phyloP scores from a whole-genome alignment of 306 rosid species.

The Quercus berberidifolia region DNA sequence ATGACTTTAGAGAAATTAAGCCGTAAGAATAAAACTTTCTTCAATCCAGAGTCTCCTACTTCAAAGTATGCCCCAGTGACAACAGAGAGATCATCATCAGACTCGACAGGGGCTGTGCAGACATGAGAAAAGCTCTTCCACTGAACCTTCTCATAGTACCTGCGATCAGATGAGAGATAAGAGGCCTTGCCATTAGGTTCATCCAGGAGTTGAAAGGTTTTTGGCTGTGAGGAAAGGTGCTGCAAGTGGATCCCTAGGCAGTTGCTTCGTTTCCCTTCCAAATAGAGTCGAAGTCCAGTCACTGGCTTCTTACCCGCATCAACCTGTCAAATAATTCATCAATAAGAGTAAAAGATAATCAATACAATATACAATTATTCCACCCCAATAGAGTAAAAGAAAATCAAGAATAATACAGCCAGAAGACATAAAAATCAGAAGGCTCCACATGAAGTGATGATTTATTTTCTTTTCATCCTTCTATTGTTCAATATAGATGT shows the following conservation, averaged over 20 bases:
- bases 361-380: not conserved
- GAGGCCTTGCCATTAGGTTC: conserved; percentile 31
- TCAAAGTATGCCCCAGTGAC: conserved; percentile 81
- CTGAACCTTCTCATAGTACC: conserved; percentile 78
- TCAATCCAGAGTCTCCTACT: conserved; percentile 60
- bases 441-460: not conserved
- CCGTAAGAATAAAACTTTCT: conserved; percentile 65
- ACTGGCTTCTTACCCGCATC: conserved; percentile 77
- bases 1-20: conserved; percentile 55
- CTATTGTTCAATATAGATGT: not conserved
- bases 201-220: conserved; percentile 53
- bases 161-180: conserved; percentile 40
- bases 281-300: conserved; percentile 79
- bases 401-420: not conserved
- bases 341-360: not conserved
- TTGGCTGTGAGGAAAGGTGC: conserved; percentile 81
- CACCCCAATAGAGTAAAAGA: not conserved
- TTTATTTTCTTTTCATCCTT: not conserved
- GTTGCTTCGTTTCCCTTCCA: conserved; percentile 82
- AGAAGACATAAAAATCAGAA: not conserved
- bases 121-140: conserved; percentile 92
- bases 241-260: conserved; percentile 84
- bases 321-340: conserved; percentile 45
- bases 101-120: conserved; percentile 81
- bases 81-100: conserved; percentile 50